Evolutionary conservation across 75 land plant genomes (phyloP).

Genomic region (Pinus taeda): DNA sequence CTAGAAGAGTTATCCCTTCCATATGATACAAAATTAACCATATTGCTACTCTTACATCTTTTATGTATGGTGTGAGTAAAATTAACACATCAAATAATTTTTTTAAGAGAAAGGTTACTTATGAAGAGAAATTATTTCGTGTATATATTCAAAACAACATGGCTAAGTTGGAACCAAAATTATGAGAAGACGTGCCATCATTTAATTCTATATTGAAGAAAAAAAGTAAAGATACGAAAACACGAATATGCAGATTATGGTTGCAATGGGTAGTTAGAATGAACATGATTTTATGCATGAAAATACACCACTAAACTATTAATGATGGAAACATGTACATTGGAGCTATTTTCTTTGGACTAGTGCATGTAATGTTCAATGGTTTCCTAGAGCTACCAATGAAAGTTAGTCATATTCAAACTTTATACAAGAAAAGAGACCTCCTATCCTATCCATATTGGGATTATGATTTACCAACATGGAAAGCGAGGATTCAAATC

Average conservation of each 20-base stretch:
- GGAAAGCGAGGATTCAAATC: conserved; percentile 26
- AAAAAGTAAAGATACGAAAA: conserved; percentile 62
- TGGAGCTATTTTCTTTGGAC: conserved; percentile 38
- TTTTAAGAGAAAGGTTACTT: conserved; percentile 57
- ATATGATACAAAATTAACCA: conserved; percentile 29
- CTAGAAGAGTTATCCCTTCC: conserved; percentile 29
- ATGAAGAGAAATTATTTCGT: conserved; percentile 87
- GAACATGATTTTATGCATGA: conserved; percentile 40
- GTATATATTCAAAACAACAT: conserved; percentile 65
- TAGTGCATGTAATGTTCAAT: conserved; percentile 36
- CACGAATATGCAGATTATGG: conserved; percentile 27
- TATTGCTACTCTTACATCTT: conserved; percentile 49
- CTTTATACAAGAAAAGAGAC: conserved; percentile 51
- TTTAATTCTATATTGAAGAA: conserved; percentile 15
- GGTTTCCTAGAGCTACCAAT: conserved; percentile 39
- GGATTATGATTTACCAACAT: conserved; percentile 34
- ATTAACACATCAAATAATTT: conserved; percentile 61
- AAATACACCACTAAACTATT: conserved; percentile 12
- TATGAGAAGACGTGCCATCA: conserved; percentile 12
- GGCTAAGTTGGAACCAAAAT: conserved; percentile 31
- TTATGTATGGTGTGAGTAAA: conserved; percentile 53
- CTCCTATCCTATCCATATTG: conserved; percentile 44
- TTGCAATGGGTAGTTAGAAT: conserved; percentile 33
- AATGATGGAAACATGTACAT: conserved; percentile 29
- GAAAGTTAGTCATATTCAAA: conserved; percentile 35